Percentiles rank a stretch among this genome's conserved stretches.
These are phyloP conservation scores for Leccinum uliginosum DNA, from an alignment of 768 basidiomycete genomes.

Conservation along the genomic window DNA sequence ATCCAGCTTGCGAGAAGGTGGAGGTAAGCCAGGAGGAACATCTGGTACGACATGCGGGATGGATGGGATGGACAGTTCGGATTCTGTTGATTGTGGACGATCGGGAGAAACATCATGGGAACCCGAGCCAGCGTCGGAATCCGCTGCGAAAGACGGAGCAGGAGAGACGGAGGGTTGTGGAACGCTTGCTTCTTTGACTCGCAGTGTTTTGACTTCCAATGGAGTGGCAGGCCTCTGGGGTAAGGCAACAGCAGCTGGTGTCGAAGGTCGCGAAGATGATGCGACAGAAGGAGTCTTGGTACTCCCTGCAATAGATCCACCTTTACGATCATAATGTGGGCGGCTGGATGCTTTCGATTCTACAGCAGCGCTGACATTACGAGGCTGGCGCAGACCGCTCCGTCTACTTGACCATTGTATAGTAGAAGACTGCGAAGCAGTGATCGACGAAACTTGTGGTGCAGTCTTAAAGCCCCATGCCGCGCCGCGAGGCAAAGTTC, in stretches of 20 bases:
- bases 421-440: constrained; percentile 17
- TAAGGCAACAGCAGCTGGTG: constrained; percentile 38
- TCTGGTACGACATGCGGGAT: constrained; percentile 50
- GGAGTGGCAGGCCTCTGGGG: constrained; percentile 44
- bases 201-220: constrained; percentile 37
- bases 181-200: constrained; percentile 39
- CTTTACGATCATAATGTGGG: constrained; percentile 42
- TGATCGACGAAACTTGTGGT: constrained; percentile 16
- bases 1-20: constrained; percentile 46
- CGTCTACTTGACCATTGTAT: constrained; percentile 41
- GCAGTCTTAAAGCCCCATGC: constrained; percentile 54
- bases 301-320: constrained; percentile 27
- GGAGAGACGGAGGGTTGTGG: constrained; percentile 38
- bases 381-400: constrained; percentile 44
- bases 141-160: constrained; percentile 44
- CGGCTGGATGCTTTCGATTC: constrained; percentile 37
- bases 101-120: constrained; percentile 42
- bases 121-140: constrained; percentile 45
- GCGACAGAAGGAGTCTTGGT: constrained; percentile 44
- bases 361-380: constrained; percentile 31
- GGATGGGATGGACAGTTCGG: constrained; percentile 33
- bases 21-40: constrained; percentile 43
- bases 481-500: constrained; percentile 63
- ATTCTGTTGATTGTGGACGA: constrained; percentile 39
- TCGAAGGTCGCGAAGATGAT: constrained; percentile 55